Evolutionary conservation across 2,329 filamentous ascomycete genomes (phyloP).

Genomic region (Penicillium sp.): DNA sequence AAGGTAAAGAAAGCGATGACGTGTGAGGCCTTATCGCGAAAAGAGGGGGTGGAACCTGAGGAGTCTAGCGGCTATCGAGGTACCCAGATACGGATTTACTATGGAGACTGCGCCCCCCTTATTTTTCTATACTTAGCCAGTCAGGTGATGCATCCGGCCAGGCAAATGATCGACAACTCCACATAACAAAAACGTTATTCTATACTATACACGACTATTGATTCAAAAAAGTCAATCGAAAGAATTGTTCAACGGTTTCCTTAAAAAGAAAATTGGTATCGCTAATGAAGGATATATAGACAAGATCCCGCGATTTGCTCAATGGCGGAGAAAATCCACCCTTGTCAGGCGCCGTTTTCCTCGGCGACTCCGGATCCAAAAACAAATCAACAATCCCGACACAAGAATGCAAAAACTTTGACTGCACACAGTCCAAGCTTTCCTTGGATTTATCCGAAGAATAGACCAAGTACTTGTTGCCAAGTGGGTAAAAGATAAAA

Average conservation of each 20-base stretch:
- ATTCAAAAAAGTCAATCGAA: neutral
- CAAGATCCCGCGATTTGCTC: conserved; percentile 10
- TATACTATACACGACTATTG: neutral
- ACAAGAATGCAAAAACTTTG: conserved; percentile 12
- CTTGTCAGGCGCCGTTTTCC: conserved; percentile 13
- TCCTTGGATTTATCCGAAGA: neutral
- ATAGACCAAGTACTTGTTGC: neutral
- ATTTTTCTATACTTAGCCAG: conserved; percentile 2
- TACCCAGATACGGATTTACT: neutral
- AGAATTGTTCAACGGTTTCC: neutral
- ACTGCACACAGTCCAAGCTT: conserved; percentile 9
- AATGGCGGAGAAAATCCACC: conserved; percentile 10
- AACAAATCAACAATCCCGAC: conserved; percentile 1
- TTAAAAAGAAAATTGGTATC: neutral
- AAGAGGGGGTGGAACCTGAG: conserved; percentile 26
- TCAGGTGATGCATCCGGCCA: neutral
- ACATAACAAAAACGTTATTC: neutral
- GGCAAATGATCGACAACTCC: neutral
- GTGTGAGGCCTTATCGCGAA: conserved; percentile 25
- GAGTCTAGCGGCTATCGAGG: conserved; percentile 12
- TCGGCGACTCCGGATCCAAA: conserved; percentile 14
- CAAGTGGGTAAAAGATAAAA: neutral
- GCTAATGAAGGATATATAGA: conserved; percentile 20
- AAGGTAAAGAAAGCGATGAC: conserved; percentile 16
- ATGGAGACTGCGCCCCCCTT: conserved; percentile 1